Conservation (phyloP, 23 red algal species). For the Agarophyton chilense region DNA sequence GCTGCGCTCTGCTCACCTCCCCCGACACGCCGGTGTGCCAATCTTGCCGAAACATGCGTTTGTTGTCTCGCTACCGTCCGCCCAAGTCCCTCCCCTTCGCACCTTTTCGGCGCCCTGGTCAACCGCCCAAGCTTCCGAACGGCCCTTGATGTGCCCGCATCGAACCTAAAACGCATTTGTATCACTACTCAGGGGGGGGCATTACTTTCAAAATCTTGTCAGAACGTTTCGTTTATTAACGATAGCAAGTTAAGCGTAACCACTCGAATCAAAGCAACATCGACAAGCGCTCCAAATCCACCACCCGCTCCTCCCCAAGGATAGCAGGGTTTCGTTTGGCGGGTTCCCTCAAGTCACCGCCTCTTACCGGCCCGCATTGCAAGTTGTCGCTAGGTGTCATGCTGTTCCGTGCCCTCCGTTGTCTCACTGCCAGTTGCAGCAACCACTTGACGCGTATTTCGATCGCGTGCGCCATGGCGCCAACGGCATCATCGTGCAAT, state of each 20-base stretch:
- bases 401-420: neutral
- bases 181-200: neutral
- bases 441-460: slow-evolving; percentile 73
- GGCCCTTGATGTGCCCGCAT: neutral
- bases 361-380: slow-evolving; percentile 43
- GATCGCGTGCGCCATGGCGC: slow-evolving; percentile 31
- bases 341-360: slow-evolving; percentile 43
- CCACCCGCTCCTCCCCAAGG: slow-evolving; percentile 36
- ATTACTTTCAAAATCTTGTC: neutral
- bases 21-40: neutral
- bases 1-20: neutral
- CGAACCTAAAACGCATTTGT: neutral
- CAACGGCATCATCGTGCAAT: slow-evolving; percentile 76
- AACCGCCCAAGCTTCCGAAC: too few relatives aligned
- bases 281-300: slow-evolving; percentile 68
- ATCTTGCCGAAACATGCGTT: too few relatives aligned
- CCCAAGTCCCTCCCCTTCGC: too few relatives aligned
- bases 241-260: slow-evolving; percentile 19
- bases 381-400: slow-evolving; percentile 16
- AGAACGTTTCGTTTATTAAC: slow-evolving; percentile 18
- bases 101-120: too few relatives aligned
- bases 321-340: slow-evolving; percentile 3
- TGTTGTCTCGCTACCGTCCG: too few relatives aligned
- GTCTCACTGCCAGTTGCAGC: slow-evolving; percentile 48
- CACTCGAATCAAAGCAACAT: slow-evolving; percentile 43